Percentiles rank a stretch among this genome's conserved stretches.
These are phyloP conservation scores for Coffea canephora DNA, from an alignment of 257 asterid genomes.

Conservation along the genomic window DNA sequence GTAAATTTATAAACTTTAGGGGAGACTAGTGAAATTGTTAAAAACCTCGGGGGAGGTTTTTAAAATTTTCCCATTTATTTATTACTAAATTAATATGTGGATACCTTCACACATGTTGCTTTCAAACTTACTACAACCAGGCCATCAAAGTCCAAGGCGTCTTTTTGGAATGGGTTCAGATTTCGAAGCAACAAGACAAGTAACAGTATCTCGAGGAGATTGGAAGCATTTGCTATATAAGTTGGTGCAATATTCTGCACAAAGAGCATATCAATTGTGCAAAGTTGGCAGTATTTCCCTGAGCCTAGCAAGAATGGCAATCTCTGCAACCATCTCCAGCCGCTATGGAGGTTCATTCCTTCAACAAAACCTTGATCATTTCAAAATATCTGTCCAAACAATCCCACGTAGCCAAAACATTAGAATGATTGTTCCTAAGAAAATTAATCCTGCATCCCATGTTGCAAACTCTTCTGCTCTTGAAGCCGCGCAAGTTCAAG, in stretches of 20 bases:
- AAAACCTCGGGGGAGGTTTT: no score
- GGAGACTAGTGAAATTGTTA: no score
- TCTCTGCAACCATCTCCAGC: slow-evolving; percentile 24
- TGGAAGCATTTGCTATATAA: slow-evolving; percentile 4
- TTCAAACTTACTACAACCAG: no score
- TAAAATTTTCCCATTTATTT: no score
- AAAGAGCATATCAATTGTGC: background rate
- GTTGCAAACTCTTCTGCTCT: slow-evolving; percentile 21
- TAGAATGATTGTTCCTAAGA: slow-evolving; percentile 19
- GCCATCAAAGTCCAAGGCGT: slow-evolving; percentile 7
- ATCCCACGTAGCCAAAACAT: background rate
- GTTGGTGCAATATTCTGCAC: background rate
- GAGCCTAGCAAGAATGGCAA: slow-evolving; percentile 39
- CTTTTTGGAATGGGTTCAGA: background rate
- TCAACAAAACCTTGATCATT: slow-evolving; percentile 4
- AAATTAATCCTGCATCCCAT: slow-evolving; percentile 25
- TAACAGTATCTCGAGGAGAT: slow-evolving; percentile 28
- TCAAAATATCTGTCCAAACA: slow-evolving; percentile 1
- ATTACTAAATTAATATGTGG: no score
- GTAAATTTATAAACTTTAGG: no score
- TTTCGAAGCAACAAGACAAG: slow-evolving; percentile 24
- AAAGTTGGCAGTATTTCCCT: background rate
- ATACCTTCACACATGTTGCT: background rate
- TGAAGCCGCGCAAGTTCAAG: slow-evolving; percentile 24
- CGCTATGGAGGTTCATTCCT: slow-evolving; percentile 23